phyloP scores from a whole-genome alignment of 768 basidiomycete genomes.

The Crepidotus variabilis region DNA sequence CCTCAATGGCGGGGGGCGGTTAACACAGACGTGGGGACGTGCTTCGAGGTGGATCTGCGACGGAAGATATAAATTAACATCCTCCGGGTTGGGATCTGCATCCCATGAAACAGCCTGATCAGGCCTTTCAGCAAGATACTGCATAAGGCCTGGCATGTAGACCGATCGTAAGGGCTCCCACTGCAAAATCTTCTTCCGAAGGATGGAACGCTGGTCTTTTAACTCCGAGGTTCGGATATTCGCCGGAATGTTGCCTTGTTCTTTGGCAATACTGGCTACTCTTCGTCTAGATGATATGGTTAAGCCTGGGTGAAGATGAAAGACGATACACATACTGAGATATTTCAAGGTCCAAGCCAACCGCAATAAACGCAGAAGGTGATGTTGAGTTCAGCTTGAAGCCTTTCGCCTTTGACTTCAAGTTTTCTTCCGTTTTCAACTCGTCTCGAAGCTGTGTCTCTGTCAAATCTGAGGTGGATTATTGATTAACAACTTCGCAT shows the following conservation, averaged over 20 bases:
- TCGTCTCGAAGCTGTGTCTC: slow-evolving; percentile 7
- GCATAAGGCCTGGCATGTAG: slow-evolving; percentile 12
- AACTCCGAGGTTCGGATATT: background rate
- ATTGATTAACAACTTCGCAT: background rate
- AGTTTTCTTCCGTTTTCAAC: slow-evolving; percentile 5
- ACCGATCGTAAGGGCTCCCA: slow-evolving; percentile 9
- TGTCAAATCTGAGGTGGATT: background rate
- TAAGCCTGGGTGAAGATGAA: background rate
- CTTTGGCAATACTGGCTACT: background rate
- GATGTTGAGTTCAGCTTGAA: background rate
- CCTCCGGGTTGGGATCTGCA: background rate
- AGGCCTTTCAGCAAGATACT: background rate
- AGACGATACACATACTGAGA: slow-evolving; percentile 8
- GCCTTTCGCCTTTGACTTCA: background rate
- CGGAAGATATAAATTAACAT: slow-evolving; percentile 6
- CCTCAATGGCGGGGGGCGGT: slow-evolving; percentile 5
- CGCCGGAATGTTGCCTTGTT: background rate
- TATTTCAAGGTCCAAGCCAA: slow-evolving; percentile 13
- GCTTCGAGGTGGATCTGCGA: background rate
- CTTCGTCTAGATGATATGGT: slow-evolving; percentile 2
- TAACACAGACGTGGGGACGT: background rate
- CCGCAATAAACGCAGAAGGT: slow-evolving; percentile 2
- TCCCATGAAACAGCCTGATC: background rate
- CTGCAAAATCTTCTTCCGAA: background rate
- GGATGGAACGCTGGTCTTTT: background rate